Base-by-base conservation (phyloP, 2,329 filamentous ascomycete species). In the Lasiodiplodia hormozganensis region DNA sequence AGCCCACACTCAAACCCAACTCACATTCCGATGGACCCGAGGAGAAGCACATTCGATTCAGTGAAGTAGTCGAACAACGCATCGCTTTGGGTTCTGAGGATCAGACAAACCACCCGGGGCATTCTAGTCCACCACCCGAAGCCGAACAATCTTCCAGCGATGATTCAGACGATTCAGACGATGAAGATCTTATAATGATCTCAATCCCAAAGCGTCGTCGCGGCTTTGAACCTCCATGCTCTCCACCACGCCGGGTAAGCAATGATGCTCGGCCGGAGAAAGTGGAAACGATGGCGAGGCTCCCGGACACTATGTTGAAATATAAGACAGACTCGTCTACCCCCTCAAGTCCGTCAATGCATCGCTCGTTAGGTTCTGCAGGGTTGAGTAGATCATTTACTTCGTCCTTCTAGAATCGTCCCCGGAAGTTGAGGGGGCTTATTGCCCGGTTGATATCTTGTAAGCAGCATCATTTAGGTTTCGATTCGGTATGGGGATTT, bases 41-140 rank as follows among this genome's bases (percentile, higher is more conserved):
- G 74, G 87, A 89, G 75, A 94, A 90, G 70, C 95, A 97, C 77
- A 98, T 99, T 72, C 93, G 97, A 75, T 99, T 99, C 79, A 96
- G 97, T 76, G 92, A 97, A 76, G 92, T 95, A 81, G 96, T 99
- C 2, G 90, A 94, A 77, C 95, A 98, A 78, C 97, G 94, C 78
- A 97, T 97, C 72, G 95, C 96, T 7, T 88, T 99, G 94, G 73
- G 90, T 88, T 16, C 85, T 90, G 7, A 85, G 96, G 68, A 93
- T 96, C 87, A 96, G 96, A 91, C 93, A 91, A 81, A 86, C 85
- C 67, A 85, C 88, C 3, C 77, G 85, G 72, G 80, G 81, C 72
- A 84, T 77, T 84, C 88, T 67, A 78, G 80, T 83, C 80, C 88
- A 74, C 79, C 86, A 75, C 70, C 89, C 81, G 73, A 85, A 83